A percentile compares a stretch with the other conserved stretches of the same genome.
Evolutionary conservation across 2,329 filamentous ascomycete species (phyloP).

Genomic region (Aureobasidium vineae): DNA sequence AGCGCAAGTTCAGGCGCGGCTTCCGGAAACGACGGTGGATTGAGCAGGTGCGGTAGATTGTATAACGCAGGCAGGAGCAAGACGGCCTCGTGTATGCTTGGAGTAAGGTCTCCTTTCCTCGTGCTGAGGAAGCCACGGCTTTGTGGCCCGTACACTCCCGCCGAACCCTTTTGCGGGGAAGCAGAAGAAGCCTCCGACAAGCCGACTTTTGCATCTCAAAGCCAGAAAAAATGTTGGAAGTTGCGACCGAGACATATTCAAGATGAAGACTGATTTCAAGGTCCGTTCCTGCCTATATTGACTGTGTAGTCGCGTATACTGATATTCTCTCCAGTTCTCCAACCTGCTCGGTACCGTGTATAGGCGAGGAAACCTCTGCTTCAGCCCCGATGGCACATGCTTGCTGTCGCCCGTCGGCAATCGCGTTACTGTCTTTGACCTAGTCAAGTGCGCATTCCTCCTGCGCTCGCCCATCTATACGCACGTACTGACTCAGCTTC

Average conservation of each 20-base stretch:
- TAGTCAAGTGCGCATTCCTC: conserved; percentile 72
- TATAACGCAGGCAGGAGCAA: conserved; percentile 17
- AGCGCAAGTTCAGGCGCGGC: conserved; percentile 1
- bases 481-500: background rate
- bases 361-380: conserved; percentile 94
- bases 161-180: conserved; percentile 26
- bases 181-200: conserved; percentile 13
- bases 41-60: conserved; percentile 1
- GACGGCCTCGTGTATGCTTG: background rate
- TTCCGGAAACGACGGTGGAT: conserved; percentile 9
- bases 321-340: conserved; percentile 69
- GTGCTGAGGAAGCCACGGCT: conserved; percentile 12
- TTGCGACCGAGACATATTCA: conserved; percentile 33
- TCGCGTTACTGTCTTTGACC: conserved; percentile 90
- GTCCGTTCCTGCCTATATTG: conserved; percentile 46
- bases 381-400: conserved; percentile 93
- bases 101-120: conserved; percentile 23
- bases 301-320: conserved; percentile 28
- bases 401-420: conserved; percentile 96
- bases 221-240: conserved; percentile 25
- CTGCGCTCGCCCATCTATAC: background rate
- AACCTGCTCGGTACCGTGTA: conserved; percentile 98
- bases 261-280: conserved; percentile 99
- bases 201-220: conserved; percentile 22
- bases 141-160: background rate